These are phyloP conservation scores for Trichophyton verrucosum DNA, from an alignment of 2,329 filamentous ascomycete species.

Conservation along the genomic window DNA sequence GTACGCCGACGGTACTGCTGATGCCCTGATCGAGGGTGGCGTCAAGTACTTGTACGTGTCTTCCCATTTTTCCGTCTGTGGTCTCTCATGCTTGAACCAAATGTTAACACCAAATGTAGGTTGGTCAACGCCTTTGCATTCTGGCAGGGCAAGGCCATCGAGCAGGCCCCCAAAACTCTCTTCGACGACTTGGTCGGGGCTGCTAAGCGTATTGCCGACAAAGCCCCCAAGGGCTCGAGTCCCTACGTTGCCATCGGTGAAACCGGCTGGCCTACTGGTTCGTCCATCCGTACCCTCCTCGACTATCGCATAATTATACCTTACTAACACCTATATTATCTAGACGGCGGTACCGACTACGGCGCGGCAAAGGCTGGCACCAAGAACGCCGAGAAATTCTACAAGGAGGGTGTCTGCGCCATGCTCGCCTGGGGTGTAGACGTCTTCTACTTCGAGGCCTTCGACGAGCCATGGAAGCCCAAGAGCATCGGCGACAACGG, in stretches of 20 bases:
- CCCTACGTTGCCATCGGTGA: constrained; percentile 59
- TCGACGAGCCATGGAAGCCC: constrained; percentile 62
- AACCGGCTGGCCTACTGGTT: constrained; percentile 53
- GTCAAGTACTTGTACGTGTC: constrained; percentile 45
- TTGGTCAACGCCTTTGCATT: constrained; percentile 60
- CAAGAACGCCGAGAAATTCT: constrained; percentile 48
- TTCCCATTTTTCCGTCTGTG: not conserved
- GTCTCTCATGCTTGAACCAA: not conserved
- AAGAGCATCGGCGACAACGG: constrained; percentile 51
- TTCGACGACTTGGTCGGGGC: constrained; percentile 56
- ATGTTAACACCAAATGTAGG: constrained; percentile 17
- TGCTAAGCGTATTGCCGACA: constrained; percentile 48
- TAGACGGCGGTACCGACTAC: constrained; percentile 47
- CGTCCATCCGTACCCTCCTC: constrained; percentile 3
- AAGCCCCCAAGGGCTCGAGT: constrained; percentile 41
- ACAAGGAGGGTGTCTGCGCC: constrained; percentile 49
- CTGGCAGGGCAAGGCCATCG: constrained; percentile 53
- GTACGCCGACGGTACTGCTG: constrained; percentile 54
- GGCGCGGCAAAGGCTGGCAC: constrained; percentile 48
- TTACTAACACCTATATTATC: not conserved
- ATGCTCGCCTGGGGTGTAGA: constrained; percentile 54
- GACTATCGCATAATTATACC: not conserved
- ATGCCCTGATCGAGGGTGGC: constrained; percentile 47
- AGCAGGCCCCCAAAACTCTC: constrained; percentile 50
- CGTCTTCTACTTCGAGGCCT: constrained; percentile 62